These are phyloP conservation scores for Phytophthora agathidicida DNA, from an alignment of 352 stramenopile species.

Conservation along the genomic window DNA sequence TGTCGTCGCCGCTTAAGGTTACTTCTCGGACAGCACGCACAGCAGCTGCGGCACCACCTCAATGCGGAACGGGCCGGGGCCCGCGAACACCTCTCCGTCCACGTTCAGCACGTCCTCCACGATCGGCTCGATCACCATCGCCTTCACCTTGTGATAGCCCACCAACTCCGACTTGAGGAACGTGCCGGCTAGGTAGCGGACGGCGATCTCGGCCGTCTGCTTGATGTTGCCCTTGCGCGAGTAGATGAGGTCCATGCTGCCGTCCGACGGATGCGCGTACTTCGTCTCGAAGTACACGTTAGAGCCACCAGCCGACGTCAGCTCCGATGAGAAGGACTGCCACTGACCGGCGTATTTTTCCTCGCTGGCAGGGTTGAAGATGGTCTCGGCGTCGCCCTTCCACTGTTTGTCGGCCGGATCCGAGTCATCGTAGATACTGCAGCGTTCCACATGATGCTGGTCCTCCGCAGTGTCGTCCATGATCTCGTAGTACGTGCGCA, in stretches of 20 bases:
- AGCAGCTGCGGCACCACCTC: constrained; percentile 77
- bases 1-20: constrained; percentile 30
- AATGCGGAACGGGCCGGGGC: constrained; percentile 68
- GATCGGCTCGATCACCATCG: constrained; percentile 71
- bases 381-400: constrained; percentile 61
- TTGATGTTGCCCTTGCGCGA: constrained; percentile 54
- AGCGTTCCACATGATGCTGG: constrained; percentile 79
- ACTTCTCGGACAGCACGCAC: constrained; percentile 82
- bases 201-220: constrained; percentile 54
- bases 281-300: constrained; percentile 87
- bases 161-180: constrained; percentile 67
- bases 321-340: constrained; percentile 52
- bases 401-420: constrained; percentile 53
- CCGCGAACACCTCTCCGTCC: constrained; percentile 73
- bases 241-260: constrained; percentile 82
- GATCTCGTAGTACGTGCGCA: constrained; percentile 80
- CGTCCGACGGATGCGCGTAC: constrained; percentile 80
- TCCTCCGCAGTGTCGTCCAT: constrained; percentile 59
- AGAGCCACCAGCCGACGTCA: constrained; percentile 64
- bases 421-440: constrained; percentile 76
- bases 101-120: constrained; percentile 74
- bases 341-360: constrained; percentile 65
- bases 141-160: constrained; percentile 82
- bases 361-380: constrained; percentile 65
- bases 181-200: constrained; percentile 60